These are phyloP conservation scores for Hygrophoropsis aurantiaca DNA, from an alignment of 768 basidiomycete species.

Conservation along the genomic window DNA sequence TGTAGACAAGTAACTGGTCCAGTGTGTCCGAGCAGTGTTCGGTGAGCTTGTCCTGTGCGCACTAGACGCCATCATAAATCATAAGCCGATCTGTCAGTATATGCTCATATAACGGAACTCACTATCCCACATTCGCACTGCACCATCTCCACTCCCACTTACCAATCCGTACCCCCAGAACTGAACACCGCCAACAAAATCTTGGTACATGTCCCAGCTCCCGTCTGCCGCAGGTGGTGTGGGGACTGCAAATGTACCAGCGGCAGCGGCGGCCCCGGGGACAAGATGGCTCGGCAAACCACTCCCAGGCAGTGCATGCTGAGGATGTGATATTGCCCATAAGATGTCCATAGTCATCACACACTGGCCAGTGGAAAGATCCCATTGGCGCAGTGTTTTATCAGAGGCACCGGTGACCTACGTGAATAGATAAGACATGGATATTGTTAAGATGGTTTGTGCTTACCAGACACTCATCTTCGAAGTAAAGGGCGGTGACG, in stretches of 20 bases:
- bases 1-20: constrained; percentile 91
- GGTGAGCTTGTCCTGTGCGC: constrained; percentile 96
- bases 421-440: constrained; percentile 6
- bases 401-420: constrained; percentile 97
- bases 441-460: background rate
- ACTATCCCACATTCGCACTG: constrained; percentile 99
- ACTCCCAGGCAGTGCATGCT: constrained; percentile 41
- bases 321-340: constrained; percentile 96
- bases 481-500: constrained; percentile 93
- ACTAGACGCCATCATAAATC: constrained; percentile 46
- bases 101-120: constrained; percentile 40
- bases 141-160: constrained; percentile 95
- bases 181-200: constrained; percentile 96
- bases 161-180: constrained; percentile 99
- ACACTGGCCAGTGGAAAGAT: constrained; percentile 94
- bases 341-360: constrained; percentile 99
- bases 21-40: constrained; percentile 90
- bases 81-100: constrained; percentile 2
- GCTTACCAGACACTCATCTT: constrained; percentile 87
- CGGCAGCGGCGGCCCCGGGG: constrained; percentile 51
- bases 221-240: constrained; percentile 89
- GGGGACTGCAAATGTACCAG: constrained; percentile 74
- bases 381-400: constrained; percentile 98
- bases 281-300: constrained; percentile 46
- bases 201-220: constrained; percentile 92